Evolutionary conservation across 495 filamentous ascomycete species (phyloP).

Genomic region (Trichoderma parareesei): DNA sequence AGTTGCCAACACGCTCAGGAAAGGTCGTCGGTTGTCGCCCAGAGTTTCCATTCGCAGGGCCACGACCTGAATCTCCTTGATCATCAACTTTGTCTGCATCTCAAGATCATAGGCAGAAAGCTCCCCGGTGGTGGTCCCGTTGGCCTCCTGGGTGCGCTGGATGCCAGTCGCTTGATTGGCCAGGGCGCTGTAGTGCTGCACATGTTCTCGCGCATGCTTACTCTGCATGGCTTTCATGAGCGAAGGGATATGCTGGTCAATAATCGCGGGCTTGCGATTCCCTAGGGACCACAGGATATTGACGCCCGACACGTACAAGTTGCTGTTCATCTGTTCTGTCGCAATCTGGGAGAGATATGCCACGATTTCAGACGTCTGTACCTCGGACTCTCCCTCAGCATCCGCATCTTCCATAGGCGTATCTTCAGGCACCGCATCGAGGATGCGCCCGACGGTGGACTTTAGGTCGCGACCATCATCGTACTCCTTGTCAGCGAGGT

Average conservation of each 20-base stretch:
- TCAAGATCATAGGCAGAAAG: constrained; percentile 72
- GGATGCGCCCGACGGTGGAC: constrained; percentile 69
- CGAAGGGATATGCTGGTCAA: constrained; percentile 78
- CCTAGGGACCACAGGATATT: constrained; percentile 88
- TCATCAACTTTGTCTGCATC: constrained; percentile 76
- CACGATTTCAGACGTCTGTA: constrained; percentile 67
- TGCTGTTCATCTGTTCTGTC: constrained; percentile 68
- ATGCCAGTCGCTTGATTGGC: constrained; percentile 35
- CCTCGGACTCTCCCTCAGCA: constrained; percentile 68
- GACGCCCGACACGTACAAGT: constrained; percentile 75
- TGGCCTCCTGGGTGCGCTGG: constrained; percentile 34
- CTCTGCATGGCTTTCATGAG: constrained; percentile 89
- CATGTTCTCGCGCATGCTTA: constrained; percentile 91
- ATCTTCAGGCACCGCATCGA: constrained; percentile 86
- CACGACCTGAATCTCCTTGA: constrained; percentile 89
- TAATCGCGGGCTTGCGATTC: constrained; percentile 69
- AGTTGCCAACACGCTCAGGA: constrained; percentile 86
- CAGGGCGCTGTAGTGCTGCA: constrained; percentile 59
- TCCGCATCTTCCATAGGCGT: constrained; percentile 82
- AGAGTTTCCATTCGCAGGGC: constrained; percentile 86
- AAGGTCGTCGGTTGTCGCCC: constrained; percentile 85
- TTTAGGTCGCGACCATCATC: constrained; percentile 52
- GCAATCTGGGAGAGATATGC: constrained; percentile 73
- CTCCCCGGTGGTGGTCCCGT: constrained; percentile 39
- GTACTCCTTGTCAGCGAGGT: constrained; percentile 57